A percentile compares a stretch with the other conserved stretches of the same genome.
Conservation (phyloP, 1,284 basidiomycete genomes). For the Meripilus lineatus region DNA sequence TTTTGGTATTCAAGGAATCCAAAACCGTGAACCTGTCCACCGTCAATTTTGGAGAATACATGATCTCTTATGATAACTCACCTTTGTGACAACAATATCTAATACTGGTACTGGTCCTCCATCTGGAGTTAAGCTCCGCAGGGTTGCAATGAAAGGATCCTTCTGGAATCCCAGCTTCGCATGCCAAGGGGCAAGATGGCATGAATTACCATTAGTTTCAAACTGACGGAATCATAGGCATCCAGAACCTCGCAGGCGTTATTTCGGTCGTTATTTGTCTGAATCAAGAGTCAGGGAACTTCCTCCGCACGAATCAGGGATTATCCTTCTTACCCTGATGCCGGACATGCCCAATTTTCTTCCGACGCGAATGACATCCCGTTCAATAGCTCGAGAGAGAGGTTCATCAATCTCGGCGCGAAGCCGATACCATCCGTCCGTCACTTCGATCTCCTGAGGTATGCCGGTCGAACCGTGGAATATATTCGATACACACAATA, state of each 20-base stretch:
- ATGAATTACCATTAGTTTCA: conserved; percentile 81
- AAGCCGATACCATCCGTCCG: conserved; percentile 95
- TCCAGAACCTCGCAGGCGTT: conserved; percentile 84
- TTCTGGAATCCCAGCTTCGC: conserved; percentile 75
- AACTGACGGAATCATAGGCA: conserved; percentile 64
- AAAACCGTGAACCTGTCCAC: conserved; percentile 61
- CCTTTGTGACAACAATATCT: conserved; percentile 74
- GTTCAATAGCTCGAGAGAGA: conserved; percentile 64
- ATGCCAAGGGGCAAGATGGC: conserved; percentile 85
- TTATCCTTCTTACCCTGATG: conserved; percentile 57
- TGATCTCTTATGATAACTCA: conserved; percentile 28
- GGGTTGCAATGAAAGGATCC: conserved; percentile 63
- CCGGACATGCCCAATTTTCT: conserved; percentile 81
- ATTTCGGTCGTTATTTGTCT: conserved; percentile 69
- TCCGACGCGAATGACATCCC: conserved; percentile 68
- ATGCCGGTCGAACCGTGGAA: conserved; percentile 35
- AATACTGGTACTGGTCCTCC: conserved; percentile 78
- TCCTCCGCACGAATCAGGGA: background rate
- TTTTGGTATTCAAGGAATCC: conserved; percentile 59
- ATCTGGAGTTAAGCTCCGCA: conserved; percentile 77
- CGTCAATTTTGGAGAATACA: too few relatives aligned
- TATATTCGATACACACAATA: conserved; percentile 80
- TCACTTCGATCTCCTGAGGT: conserved; percentile 72
- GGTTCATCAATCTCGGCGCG: conserved; percentile 73
- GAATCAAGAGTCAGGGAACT: background rate